These are phyloP conservation scores for Candida quercuum DNA, from an alignment of 805 yeast species.

Conservation along the genomic window DNA sequence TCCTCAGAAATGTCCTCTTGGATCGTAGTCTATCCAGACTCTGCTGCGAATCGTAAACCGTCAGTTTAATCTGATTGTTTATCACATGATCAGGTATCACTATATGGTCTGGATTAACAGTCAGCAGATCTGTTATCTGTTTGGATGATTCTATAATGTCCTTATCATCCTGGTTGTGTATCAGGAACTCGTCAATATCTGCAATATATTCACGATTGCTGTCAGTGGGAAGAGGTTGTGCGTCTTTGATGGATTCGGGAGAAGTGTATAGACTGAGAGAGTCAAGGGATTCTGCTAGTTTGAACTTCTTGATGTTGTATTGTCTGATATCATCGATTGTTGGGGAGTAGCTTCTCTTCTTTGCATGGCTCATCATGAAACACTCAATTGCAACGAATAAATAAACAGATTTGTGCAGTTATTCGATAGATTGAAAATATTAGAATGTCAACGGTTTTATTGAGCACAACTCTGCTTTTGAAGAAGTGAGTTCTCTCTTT, in stretches of 20 bases:
- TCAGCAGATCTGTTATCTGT: slow-evolving; percentile 3
- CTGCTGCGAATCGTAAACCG: not conserved
- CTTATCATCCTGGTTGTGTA: slow-evolving; percentile 13
- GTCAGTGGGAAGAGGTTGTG: not conserved
- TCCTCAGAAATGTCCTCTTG: slow-evolving; percentile 1
- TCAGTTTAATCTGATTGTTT: not conserved
- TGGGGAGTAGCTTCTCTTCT: slow-evolving; percentile 14
- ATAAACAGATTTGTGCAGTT: no score
- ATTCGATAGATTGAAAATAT: no score
- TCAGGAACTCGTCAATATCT: slow-evolving; percentile 13
- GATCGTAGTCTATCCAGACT: slow-evolving; percentile 3
- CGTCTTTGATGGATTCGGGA: not conserved
- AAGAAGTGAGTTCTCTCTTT: no score
- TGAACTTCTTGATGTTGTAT: slow-evolving; percentile 27
- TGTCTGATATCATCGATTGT: slow-evolving; percentile 17
- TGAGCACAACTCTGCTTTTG: no score
- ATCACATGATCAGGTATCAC: not conserved
- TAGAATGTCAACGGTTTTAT: no score
- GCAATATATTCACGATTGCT: slow-evolving; percentile 7
- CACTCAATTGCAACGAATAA: no score
- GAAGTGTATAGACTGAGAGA: slow-evolving; percentile 2
- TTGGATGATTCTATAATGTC: slow-evolving; percentile 9
- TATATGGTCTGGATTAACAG: not conserved
- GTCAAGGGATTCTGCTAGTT: slow-evolving; percentile 27
- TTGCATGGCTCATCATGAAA: no score